These are phyloP conservation scores for Umbelopsis isabellina DNA, from an alignment of 192 early-diverging fungal genomes.

Conservation along the genomic window DNA sequence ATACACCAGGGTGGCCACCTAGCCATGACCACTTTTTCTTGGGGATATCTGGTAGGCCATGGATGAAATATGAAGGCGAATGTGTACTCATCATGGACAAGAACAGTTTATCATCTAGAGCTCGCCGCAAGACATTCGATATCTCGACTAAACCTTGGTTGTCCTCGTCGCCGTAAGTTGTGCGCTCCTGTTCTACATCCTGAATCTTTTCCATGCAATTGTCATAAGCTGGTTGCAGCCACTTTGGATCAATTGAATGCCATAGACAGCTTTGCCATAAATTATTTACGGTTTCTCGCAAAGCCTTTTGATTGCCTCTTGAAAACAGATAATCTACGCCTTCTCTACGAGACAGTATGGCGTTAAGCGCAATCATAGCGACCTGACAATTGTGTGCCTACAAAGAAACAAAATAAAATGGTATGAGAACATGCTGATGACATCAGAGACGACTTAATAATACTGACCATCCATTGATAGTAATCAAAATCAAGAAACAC, in stretches of 20 bases:
- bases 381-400: conserved; percentile 60
- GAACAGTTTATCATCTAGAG: conserved; percentile 33
- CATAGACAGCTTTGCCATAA: conserved; percentile 69
- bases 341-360: conserved; percentile 64
- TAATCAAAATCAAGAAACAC: conserved; percentile 51
- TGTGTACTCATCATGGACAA: conserved; percentile 27
- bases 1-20: conserved; percentile 8
- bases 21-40: conserved; percentile 26
- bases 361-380: conserved; percentile 71
- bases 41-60: conserved; percentile 25
- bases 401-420: neutral
- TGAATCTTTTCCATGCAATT: conserved; percentile 34
- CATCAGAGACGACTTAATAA: neutral
- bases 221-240: neutral
- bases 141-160: conserved; percentile 32
- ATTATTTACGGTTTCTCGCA: conserved; percentile 65
- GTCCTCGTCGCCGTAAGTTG: conserved; percentile 33
- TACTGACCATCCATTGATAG: conserved; percentile 47
- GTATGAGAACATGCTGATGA: neutral
- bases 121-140: conserved; percentile 16
- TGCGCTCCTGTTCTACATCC: conserved; percentile 17
- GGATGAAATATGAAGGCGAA: conserved; percentile 40
- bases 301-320: conserved; percentile 54
- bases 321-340: conserved; percentile 81
- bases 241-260: conserved; percentile 49